Evolutionary conservation across 495 filamentous ascomycete species (phyloP), one percentile per base, ranked within the genome.

Genomic region (Durotheca rogersii): DNA sequence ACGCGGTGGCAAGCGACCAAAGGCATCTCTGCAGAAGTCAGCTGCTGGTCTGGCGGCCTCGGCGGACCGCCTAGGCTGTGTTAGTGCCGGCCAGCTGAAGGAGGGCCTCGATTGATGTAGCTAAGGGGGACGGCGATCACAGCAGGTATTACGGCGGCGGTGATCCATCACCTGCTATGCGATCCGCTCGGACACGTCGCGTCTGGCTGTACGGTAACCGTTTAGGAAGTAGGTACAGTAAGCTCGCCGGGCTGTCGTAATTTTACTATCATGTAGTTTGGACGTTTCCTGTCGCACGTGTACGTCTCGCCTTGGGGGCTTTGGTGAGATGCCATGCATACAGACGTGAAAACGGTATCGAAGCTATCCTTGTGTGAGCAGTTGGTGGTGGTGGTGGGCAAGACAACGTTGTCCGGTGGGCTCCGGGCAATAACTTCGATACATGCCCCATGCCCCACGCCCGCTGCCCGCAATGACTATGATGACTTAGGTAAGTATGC

Each of bases 61-160:
- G 27, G 16, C 15, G 37, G 25, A 15, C 23, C 12, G 12, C 23
- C n/a, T 34, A 25, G 32, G 29, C 23, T 11, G 17, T 32, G 34
- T 36, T 58, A 47, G 54, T 40, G 54, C 33, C 9, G 18, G 16
- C 36, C 33, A 53, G 50, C 49, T 59, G 45, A 53, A n/a, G 33
- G 34, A 47, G 19, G 27, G 38, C 21, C 14, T 59, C 53, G 56
- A 49, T 50, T 41, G 34, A 54, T 44, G 51, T 27, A 2, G 35
- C 50, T 32, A 42, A 53, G 41, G 20, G n/a, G 17, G 20, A 39
- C 36, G 30, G 19, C n/a, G 41, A n/a, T 12, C 25, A 45, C 37
- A 27, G 12, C 39, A 41, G 21, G 6, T 5, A 31, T 51, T 35
- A 14, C 3, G 3, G 25, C 21, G 34, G 14, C n/a, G 25, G 14